Base-by-base conservation (phyloP, 495 filamentous ascomycete genomes). In the Venustampulla echinocandica region DNA sequence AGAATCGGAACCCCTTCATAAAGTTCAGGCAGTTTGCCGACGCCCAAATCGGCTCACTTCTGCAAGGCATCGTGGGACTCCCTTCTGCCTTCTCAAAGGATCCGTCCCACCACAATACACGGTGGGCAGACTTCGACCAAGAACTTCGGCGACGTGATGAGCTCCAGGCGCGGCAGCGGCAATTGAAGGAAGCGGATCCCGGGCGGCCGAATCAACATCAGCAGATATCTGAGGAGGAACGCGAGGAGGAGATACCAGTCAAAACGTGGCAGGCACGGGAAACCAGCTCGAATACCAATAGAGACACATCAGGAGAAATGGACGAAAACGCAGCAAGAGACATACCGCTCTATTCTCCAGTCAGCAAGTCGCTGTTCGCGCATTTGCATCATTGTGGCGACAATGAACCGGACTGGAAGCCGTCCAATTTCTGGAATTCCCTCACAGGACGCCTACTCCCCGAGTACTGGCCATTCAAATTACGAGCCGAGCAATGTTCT, bases 1-100 rank as follows among this genome's bases (percentile, higher is more conserved):
- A 63, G 1, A 65, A 68, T n/a, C n/a, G n/a, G n/a, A n/a, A n/a
- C 40, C 62, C 60, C 17, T 73, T 71, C 50, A 61, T 69, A 45
- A 64, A 61, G 14, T 70, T 70, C 57, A 61, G 62, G 46, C 61
- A 70, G 25, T 64, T 66, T 55, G 55, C 69, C 46, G 62, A 70
- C 52, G 25, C 46, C 21, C 61, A 61, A 9, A 60, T 73, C 44
- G 42, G 54, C 21, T 58, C 61, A 23, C 55, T 65, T 3, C 49
- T 69, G 13, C 59, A 65, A 32, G 59, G 58, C 19, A 33, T 72
- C 10, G 34, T 62, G 7, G 54, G 61, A 21, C 24, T 62, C 25
- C 62, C 61, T 11, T 57, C 61, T 24, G 55, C 56, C 27, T 49
- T 61, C 33, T 56, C 57, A 5, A 45, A 27, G 7, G 53, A 55